A percentile compares a stretch with the other conserved stretches of the same genome.
phyloP scores from a whole-genome alignment of 768 basidiomycete genomes.

The Rhodosporidiobolus odoratus region DNA sequence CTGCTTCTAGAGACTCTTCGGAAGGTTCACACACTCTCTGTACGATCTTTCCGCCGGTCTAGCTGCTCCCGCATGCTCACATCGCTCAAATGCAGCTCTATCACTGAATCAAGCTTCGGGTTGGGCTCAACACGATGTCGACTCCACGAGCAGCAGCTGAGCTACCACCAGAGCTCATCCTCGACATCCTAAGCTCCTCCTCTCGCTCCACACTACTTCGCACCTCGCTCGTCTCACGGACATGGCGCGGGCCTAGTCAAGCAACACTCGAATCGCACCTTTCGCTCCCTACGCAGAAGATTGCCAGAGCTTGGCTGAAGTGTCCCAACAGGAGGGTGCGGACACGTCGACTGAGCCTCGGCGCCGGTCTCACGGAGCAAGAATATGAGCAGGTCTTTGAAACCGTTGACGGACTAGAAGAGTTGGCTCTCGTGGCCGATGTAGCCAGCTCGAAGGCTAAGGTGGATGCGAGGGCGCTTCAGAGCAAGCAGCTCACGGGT shows the following conservation, averaged over 20 bases:
- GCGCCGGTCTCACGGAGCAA: slow-evolving; percentile 1
- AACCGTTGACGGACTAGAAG: background rate
- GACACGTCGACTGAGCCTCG: background rate
- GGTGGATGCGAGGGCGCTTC: slow-evolving; percentile 15
- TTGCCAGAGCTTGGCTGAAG: slow-evolving; percentile 1
- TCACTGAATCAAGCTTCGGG: no score
- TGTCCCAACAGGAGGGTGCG: background rate
- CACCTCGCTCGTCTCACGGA: slow-evolving; percentile 13
- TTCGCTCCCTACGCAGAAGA: slow-evolving; percentile 1
- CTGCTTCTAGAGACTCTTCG: no score
- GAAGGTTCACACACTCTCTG: no score
- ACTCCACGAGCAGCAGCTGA: no score
- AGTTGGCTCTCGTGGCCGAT: background rate
- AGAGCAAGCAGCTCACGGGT: slow-evolving; percentile 4
- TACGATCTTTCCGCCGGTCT: no score
- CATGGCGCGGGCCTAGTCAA: background rate
- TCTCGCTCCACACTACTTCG: background rate
- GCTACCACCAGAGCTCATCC: slow-evolving; percentile 23
- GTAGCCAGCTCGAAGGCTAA: background rate
- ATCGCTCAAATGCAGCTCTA: no score
- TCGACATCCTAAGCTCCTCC: slow-evolving; percentile 4
- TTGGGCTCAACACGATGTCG: no score
- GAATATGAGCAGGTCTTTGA: slow-evolving; percentile 5
- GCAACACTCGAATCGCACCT: slow-evolving; percentile 10
- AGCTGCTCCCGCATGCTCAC: no score